These are phyloP conservation scores for Quercus agrifolia DNA, from an alignment of 306 rosid species.

Conservation along the genomic window DNA sequence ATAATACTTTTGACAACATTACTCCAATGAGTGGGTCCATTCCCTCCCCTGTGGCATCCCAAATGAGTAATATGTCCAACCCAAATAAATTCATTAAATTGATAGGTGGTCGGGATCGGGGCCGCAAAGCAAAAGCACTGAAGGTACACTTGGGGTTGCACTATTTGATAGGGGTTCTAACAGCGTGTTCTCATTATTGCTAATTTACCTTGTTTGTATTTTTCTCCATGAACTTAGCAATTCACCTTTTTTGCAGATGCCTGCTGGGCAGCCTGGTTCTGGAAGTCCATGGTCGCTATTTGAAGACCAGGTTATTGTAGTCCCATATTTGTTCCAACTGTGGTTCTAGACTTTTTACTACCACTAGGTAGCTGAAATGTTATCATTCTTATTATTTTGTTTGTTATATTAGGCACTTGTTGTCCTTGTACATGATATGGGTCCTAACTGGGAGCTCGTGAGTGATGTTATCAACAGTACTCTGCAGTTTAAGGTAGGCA, in stretches of 20 bases:
- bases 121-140: constrained; percentile 61
- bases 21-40: constrained; percentile 66
- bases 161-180: constrained; percentile 4
- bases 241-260: constrained; percentile 39
- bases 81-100: constrained; percentile 76
- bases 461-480: constrained; percentile 91
- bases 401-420: constrained; percentile 68
- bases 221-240: constrained; percentile 15
- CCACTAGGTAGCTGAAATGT: constrained; percentile 1
- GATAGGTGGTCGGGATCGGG: constrained; percentile 89
- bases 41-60: constrained; percentile 95
- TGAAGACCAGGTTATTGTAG: constrained; percentile 82
- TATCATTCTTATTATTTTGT: background rate
- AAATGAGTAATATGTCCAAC: constrained; percentile 89
- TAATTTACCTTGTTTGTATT: constrained; percentile 2
- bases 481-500: constrained; percentile 78
- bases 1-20: constrained; percentile 64
- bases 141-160: constrained; percentile 58
- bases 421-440: constrained; percentile 98
- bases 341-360: constrained; percentile 7
- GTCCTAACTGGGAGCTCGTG: constrained; percentile 98
- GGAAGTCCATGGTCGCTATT: constrained; percentile 90
- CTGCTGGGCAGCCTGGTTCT: constrained; percentile 72
- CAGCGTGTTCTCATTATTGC: constrained; percentile 6
- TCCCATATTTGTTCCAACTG: background rate